These are phyloP conservation scores for Gymnopilus dilepis DNA, from an alignment of 768 basidiomycete genomes.

Conservation along the genomic window DNA sequence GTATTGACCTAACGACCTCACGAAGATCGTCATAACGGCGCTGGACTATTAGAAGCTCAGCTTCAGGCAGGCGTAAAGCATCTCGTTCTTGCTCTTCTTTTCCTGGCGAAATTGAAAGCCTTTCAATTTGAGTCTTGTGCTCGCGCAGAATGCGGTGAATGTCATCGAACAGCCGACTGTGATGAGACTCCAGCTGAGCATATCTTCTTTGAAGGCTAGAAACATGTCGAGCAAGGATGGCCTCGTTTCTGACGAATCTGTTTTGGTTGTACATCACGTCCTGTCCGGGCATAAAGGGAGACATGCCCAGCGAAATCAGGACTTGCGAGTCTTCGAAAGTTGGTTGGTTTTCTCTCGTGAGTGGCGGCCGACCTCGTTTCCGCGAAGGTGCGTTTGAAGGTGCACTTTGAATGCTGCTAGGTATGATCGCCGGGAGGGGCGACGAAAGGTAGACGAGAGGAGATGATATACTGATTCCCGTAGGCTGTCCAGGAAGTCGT, in stretches of 20 bases:
- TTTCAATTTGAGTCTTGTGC: slow-evolving; percentile 9
- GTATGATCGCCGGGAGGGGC: neutral
- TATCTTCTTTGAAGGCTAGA: slow-evolving; percentile 4
- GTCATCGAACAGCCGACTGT: slow-evolving; percentile 9
- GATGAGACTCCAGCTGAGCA: neutral
- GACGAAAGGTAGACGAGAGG: neutral
- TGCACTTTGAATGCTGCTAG: neutral
- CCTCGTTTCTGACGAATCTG: slow-evolving; percentile 21
- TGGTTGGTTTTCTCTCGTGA: slow-evolving; percentile 13
- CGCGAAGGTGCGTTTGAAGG: neutral
- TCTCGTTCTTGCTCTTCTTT: neutral
- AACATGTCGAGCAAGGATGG: slow-evolving; percentile 17
- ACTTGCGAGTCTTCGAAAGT: slow-evolving; percentile 2
- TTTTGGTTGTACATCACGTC: slow-evolving; percentile 23
- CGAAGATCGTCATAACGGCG: slow-evolving; percentile 12
- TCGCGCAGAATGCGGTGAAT: slow-evolving; percentile 17
- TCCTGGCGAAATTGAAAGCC: neutral
- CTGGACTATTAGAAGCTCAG: slow-evolving; percentile 8
- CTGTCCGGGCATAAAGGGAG: slow-evolving; percentile 21
- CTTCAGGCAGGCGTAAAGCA: neutral
- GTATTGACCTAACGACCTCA: neutral
- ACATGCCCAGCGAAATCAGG: slow-evolving; percentile 16
- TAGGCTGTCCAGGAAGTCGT: too few relatives aligned
- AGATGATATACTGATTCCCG: too few relatives aligned
- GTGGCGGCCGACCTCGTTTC: slow-evolving; percentile 11